Evolutionary conservation across 192 early-diverging fungal genomes (phyloP), one percentile per base, ranked within the genome.

Genomic region (Obelidium mucronatum): DNA sequence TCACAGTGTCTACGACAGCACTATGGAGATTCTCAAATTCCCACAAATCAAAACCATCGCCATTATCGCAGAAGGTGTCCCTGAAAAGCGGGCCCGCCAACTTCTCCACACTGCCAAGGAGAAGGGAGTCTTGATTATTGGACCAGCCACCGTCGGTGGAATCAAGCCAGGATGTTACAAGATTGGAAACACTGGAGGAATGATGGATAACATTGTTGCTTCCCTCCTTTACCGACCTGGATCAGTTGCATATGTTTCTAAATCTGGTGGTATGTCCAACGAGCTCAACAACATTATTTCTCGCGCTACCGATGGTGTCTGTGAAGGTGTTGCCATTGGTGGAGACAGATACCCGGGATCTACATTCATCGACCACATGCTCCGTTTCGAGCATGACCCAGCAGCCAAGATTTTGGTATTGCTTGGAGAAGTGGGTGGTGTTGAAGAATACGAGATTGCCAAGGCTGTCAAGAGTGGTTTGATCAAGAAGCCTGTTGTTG

Each of bases 121-220:
- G 62, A 90, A 90, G 39, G 83, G 89, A 28, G 93, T 99, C 11
- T 84, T 96, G 58, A 90, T 99, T 51, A 96, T 99, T 79, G 97
- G 97, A 59, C 97, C 97, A 37, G 97, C 97, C 42, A 99, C 97
- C 52, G 97, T 99, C 54, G 97, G 97, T 82, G 97, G 97, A 69
- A 99, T 99, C 86, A 99, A 97, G 88, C 95, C 97, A 40, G 97
- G 97, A 0, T 97, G 96, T 86, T 99, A 96, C 92, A 99, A 99
- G 92, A 97, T 99, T 78, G 97, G 97, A 77, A 97, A 97, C 92
- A 99, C 97, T 56, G 97, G 97, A 81, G 97, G 97, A 73, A 99
- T 99, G 97, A 99, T 99, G 97, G 97, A 99, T 85, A 99, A 99
- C 88, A 97, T 99, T 85, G 95, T 96, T 4, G 86, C 95, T 22